Evolutionary conservation across 2,329 filamentous ascomycete genomes (phyloP), one percentile per base, ranked within the genome.

Genomic region (Coleophoma cylindrospora): DNA sequence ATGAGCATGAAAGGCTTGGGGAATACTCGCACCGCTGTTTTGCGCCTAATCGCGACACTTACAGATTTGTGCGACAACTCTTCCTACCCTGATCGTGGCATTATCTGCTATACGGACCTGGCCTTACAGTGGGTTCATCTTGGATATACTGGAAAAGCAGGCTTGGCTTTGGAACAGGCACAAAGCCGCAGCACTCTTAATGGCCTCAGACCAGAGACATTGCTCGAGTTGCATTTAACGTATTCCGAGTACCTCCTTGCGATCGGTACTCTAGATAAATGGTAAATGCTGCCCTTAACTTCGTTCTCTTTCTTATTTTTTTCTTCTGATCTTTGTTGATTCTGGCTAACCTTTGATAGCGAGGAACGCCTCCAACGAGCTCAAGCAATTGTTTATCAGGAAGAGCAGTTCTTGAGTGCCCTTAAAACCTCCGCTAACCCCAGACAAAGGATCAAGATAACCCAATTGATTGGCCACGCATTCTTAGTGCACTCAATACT

Each of bases 181-280:
- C 76, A 83, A 54, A 66, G 70, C 17, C 74, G 77, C 46, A 56
- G 76, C 6, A 61, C 64, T 11, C 65, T 64, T 9, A 66, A 67
- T 38, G 64, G 65, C 1, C 57, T 74, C 2, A 71, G 74, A 3
- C 66, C 68, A 10, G 67, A 76, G 45, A 70, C 74, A 13, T 68
- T 65, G 27, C 57, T 86, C 13, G 72, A 74, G 34, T 86, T 86
- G 64, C 79, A 91, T 56, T 69, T 96, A 7, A 81, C 83, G 0
- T 83, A 84, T 53, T 84, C 87, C 0, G 89, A 95, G 64, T 90
- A 91, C 64, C 74, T 85, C 27, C 71, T 91, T 15, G 79, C 80
- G 1, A 77, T 84, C 12, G 86, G 86, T 10, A 81, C 83, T 45
- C 69, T 80, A 14, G 76, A 83, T 10, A 83, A 86, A 67, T 86